Percentiles rank a stretch among this genome's conserved stretches.
phyloP scores from a whole-genome alignment of 169 alveolate species.

The Eimeria maxima region DNA sequence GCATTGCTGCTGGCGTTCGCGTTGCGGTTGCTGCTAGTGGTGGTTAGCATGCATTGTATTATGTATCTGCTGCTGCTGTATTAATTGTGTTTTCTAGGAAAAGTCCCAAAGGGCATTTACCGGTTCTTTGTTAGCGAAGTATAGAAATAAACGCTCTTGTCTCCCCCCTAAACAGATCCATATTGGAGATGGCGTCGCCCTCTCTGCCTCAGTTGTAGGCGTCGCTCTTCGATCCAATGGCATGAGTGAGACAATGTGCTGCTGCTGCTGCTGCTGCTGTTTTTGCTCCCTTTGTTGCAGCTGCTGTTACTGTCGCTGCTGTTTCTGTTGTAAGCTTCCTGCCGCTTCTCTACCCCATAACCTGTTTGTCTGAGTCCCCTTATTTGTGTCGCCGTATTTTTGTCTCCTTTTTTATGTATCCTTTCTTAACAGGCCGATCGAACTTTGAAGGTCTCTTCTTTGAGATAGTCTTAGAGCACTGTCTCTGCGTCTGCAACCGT shows the following conservation, averaged over 20 bases:
- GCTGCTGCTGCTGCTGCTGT: conserved; percentile 31
- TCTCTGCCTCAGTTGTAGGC: conserved; percentile 58
- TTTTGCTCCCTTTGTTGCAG: background rate
- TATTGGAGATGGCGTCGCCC: conserved; percentile 53
- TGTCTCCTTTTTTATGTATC: background rate
- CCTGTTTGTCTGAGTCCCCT: no score
- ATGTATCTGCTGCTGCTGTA: background rate
- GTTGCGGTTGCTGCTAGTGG: no score
- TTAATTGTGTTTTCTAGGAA: background rate
- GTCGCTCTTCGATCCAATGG: conserved; percentile 42
- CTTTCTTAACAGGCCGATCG: background rate
- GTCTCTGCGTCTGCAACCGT: conserved; percentile 65
- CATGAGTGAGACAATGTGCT: background rate
- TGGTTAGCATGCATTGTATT: background rate
- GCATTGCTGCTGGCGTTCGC: background rate
- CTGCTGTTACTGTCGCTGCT: background rate
- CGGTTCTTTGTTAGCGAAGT: conserved; percentile 38
- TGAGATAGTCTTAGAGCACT: conserved; percentile 71
- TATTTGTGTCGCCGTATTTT: no score
- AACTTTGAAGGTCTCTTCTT: conserved; percentile 65
- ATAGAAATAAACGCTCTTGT: background rate
- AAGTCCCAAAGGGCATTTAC: conserved; percentile 17
- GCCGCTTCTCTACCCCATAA: background rate
- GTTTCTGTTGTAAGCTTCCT: background rate
- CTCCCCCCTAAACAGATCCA: conserved; percentile 72